phyloP scores from a whole-genome alignment of 139 green algal genomes.

The Spirogloea muscicola region DNA sequence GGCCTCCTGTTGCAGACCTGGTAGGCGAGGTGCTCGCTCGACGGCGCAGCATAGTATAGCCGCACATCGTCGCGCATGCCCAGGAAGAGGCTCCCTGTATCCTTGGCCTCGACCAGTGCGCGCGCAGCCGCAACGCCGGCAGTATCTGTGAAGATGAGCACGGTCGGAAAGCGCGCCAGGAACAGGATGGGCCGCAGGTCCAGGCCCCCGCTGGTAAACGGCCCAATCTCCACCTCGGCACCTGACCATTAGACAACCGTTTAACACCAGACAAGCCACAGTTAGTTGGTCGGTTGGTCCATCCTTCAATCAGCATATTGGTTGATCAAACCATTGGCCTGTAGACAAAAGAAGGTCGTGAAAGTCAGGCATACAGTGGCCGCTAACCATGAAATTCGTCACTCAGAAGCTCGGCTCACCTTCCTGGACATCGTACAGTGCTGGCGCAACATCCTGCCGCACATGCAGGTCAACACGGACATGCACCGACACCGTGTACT shows the following conservation, averaged over 20 bases:
- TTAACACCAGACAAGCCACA: neutral
- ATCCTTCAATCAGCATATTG: neutral
- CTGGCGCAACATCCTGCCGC: neutral
- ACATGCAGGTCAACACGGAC: conserved; percentile 37
- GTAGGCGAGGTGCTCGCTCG: conserved; percentile 15
- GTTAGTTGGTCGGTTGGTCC: neutral
- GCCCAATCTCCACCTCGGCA: conserved; percentile 28
- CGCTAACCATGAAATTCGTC: neutral
- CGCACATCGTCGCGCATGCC: conserved; percentile 38
- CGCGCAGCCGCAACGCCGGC: conserved; percentile 31
- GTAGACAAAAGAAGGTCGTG: neutral
- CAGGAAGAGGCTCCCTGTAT: conserved; percentile 28
- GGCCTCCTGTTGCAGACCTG: conserved; percentile 4
- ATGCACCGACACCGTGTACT: conserved; percentile 41
- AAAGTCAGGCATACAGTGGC: neutral
- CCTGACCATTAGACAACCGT: neutral
- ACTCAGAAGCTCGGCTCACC: neutral
- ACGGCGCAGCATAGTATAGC: conserved; percentile 26
- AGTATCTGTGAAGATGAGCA: conserved; percentile 41
- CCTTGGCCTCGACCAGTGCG: conserved; percentile 42
- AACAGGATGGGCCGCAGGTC: conserved; percentile 44
- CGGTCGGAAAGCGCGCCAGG: conserved; percentile 34
- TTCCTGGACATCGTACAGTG: conserved; percentile 27
- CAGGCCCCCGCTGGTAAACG: conserved; percentile 37
- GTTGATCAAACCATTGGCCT: conserved; percentile 2